Evolutionary conservation across 371 early-diverging fungal species (phyloP), one percentile per base, ranked within the genome.

Genomic region (Enteropsectra breve): DNA sequence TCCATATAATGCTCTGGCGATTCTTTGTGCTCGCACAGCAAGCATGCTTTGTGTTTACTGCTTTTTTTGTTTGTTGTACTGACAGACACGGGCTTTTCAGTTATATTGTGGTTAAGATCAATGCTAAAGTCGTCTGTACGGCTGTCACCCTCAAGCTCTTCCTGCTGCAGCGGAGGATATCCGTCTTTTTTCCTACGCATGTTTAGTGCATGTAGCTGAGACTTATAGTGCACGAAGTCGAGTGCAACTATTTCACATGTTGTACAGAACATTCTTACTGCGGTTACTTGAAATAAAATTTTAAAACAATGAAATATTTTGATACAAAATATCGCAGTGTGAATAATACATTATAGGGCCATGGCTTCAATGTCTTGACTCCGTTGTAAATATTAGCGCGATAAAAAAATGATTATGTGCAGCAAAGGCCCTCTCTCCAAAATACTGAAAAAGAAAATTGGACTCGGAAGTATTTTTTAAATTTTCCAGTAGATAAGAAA

Each of bases 211-310:
- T 52, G 38, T 15, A 59, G 50, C 13, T 56, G 33, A 54, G n/a
- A 37, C 21, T 8, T 56, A 13, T 56, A 56, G 11, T 46, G 57
- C 11, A n/a, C 56, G 8, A 8, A 5, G 8, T 30, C 34, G 18
- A 49, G 5, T 18, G 11, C 40, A 37, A 21, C 40, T 8, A 6
- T 21, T 6, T 46, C 48, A 46, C 48, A 46, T 55, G 48, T 6
- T 13, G 37, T 6, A 13, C 37, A 56, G 28, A 8, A 59, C 5
- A 59, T 59, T 59, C n/a, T n/a, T n/a, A n/a, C n/a, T n/a, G n/a
- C n/a, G n/a, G n/a, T n/a, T n/a, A n/a, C n/a, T n/a, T n/a, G n/a
- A n/a, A n/a, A n/a, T n/a, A n/a, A n/a, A n/a, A n/a, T n/a, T n/a
- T n/a, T n/a, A n/a, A n/a, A n/a, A n/a, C n/a, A n/a, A n/a, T n/a